phyloP scores from a whole-genome alignment of 108 stramenopile species.

The Tribonema minus region DNA sequence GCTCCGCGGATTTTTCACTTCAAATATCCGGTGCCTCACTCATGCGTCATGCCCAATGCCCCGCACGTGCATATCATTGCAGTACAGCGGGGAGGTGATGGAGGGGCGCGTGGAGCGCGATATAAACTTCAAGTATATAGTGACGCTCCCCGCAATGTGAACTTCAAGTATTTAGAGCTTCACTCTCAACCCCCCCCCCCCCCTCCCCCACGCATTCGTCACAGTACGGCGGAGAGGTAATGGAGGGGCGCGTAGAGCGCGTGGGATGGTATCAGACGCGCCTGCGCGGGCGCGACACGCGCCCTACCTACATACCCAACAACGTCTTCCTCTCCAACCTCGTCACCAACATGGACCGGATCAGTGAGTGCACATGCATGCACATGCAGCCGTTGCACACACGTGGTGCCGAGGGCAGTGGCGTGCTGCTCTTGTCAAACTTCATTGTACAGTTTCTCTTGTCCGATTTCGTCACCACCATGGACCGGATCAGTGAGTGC shows the following conservation, averaged over 20 bases:
- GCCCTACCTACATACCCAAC: conserved; percentile 52
- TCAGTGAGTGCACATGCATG: too few relatives aligned
- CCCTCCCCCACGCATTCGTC: too few relatives aligned
- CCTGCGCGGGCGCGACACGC: conserved; percentile 45
- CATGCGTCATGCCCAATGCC: too few relatives aligned
- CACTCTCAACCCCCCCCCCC: neutral
- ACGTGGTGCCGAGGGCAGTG: too few relatives aligned
- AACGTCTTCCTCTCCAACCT: conserved; percentile 44
- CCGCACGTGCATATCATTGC: too few relatives aligned
- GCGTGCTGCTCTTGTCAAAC: too few relatives aligned
- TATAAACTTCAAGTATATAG: conserved; percentile 49
- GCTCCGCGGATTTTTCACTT: neutral
- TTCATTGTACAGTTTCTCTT: too few relatives aligned
- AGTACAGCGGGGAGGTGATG: conserved; percentile 9
- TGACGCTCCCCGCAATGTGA: too few relatives aligned
- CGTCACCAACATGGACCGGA: conserved; percentile 57
- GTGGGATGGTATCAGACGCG: conserved; percentile 55
- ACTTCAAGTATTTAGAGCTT: too few relatives aligned
- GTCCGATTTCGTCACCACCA: too few relatives aligned
- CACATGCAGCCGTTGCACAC: neutral
- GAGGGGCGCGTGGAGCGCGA: conserved; percentile 52
- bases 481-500: too few relatives aligned
- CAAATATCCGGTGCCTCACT: too few relatives aligned
- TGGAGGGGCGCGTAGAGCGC: conserved; percentile 51
- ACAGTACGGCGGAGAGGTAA: conserved; percentile 13